A percentile compares a stretch with the other conserved stretches of the same genome.
phyloP scores from a whole-genome alignment of 176 grass and related monocot species.

The Carex cristatella region DNA sequence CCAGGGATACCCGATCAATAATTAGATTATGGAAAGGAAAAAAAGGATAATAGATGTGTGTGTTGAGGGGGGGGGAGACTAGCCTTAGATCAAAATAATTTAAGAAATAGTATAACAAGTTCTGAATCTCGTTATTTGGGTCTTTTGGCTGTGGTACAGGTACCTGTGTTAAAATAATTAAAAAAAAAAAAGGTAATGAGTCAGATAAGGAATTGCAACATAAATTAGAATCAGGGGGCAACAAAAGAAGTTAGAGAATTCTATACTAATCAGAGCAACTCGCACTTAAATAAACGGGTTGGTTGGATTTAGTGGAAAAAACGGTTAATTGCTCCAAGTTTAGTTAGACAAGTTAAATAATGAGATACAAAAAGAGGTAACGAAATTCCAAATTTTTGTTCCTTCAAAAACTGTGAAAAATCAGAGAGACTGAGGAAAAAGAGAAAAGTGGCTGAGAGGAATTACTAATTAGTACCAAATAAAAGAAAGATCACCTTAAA shows the following conservation, averaged over 20 bases:
- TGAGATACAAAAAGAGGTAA: neutral
- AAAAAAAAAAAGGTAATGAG: neutral
- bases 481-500: neutral
- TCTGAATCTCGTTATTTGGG: neutral
- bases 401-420: neutral
- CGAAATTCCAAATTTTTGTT: neutral
- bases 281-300: neutral
- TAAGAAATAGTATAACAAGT: neutral
- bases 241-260: neutral
- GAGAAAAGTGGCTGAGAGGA: neutral
- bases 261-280: neutral
- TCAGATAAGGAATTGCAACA: neutral
- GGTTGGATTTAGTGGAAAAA: neutral
- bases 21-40: neutral
- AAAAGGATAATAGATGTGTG: neutral
- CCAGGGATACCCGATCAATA: neutral
- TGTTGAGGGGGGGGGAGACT: too few species aligned
- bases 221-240: neutral
- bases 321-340: neutral
- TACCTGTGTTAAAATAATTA: neutral
- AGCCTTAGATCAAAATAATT: neutral
- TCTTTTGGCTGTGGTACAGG: neutral
- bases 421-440: neutral
- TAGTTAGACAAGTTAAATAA: slow-evolving; percentile 6
- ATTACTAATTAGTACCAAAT: neutral